Base-by-base conservation (phyloP, 1,284 basidiomycete species). In the Sutorius eximius region DNA sequence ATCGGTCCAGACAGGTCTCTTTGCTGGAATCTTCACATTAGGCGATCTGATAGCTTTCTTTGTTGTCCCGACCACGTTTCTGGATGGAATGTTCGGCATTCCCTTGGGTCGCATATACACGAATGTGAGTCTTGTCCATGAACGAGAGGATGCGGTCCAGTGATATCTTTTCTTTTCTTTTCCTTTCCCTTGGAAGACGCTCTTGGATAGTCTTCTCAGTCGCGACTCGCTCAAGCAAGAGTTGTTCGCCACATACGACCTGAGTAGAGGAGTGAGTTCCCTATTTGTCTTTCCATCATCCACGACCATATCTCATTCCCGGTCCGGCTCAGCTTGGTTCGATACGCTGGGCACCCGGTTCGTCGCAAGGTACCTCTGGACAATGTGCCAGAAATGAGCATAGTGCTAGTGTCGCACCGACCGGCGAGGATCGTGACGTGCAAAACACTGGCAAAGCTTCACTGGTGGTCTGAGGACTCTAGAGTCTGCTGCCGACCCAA, bases 1-100 rank as follows among this genome's bases (percentile, higher is more conserved):
- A 24, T 76, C 76, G 16, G 66, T 81, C 18, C 79, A 79, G 55
- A 80, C 80, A 0, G 74, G 73, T 38, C 56, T 80, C 8, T 79
- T 81, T 41, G 73, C 71, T 1, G 72, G 69, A 0, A 65, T 80
- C 5, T 81, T 80, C 59, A 73, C 78, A 13, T 46, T 78, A 22
- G 73, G 69, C 3, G 76, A 79, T 55, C 53, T 80, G 33, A 70
- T 78, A 41, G 66, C 70, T 2, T 80, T 78, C 61, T 37, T 74
- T 4, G 12, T 52, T 32, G 37, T 60, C 9, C 71, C 66, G 2
- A 49, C 38, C 6, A 65, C 63, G 3, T 64, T 69, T 34, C 32
- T 71, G 3, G 67, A 62, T 37, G 66, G 61, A 5, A 65, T 72
- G 61, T 71, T 72, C 16, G 64, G 64, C 6, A 64, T 73, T n/a